phyloP scores from a whole-genome alignment of 495 filamentous ascomycete genomes.

The Lophium mytilinum region DNA sequence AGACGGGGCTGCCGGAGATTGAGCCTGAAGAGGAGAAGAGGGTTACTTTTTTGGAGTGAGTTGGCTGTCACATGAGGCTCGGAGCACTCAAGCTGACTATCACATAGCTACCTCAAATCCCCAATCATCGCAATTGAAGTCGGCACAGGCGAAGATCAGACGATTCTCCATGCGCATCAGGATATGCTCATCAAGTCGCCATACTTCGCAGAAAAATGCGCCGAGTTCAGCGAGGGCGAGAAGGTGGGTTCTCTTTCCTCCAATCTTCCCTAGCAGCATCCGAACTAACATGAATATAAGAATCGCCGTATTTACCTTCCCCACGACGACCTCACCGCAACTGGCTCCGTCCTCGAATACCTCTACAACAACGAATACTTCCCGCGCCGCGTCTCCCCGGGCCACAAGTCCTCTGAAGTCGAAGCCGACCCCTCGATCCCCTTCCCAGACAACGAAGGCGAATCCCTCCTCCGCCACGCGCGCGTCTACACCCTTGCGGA shows the following conservation, averaged over 20 bases:
- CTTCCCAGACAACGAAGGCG: constrained; percentile 58
- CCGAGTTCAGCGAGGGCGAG: constrained; percentile 47
- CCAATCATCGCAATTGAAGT: constrained; percentile 74
- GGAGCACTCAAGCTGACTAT: constrained; percentile 23
- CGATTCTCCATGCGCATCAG: constrained; percentile 70
- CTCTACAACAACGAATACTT: constrained; percentile 91
- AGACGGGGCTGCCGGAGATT: constrained; percentile 3
- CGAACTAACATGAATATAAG: constrained; percentile 23
- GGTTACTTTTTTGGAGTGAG: constrained; percentile 31
- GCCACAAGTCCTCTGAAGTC: constrained; percentile 40
- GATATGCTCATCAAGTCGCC: constrained; percentile 64
- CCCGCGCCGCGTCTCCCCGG: constrained; percentile 49
- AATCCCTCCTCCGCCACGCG: constrained; percentile 76
- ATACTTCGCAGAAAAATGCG: constrained; percentile 57
- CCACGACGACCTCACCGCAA: constrained; percentile 67
- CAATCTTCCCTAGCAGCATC: not conserved
- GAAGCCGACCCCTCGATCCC: constrained; percentile 52
- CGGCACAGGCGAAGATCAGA: constrained; percentile 52
- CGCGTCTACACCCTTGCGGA: constrained; percentile 82
- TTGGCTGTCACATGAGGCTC: not conserved
- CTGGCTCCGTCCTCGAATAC: constrained; percentile 83
- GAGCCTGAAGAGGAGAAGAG: constrained; percentile 20
- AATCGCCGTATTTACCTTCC: constrained; percentile 60
- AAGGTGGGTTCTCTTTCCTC: constrained; percentile 32
- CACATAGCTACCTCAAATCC: constrained; percentile 59